phyloP scores from a whole-genome alignment of 257 asterid genomes.

The Solanum acaule region DNA sequence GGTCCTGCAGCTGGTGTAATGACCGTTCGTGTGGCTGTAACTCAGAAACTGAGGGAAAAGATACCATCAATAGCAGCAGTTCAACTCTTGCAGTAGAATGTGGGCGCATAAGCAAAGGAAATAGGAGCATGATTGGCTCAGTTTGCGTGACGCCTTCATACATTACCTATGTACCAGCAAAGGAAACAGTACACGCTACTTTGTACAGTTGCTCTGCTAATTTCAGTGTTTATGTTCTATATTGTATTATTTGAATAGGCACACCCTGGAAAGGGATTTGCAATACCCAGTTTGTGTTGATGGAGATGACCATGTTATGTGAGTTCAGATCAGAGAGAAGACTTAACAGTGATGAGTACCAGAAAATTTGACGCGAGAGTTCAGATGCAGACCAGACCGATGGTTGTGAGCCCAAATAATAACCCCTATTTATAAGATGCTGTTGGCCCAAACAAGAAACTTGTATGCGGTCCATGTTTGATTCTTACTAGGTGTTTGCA shows the following conservation, averaged over 20 bases:
- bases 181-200: background rate
- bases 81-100: slow-evolving; percentile 62
- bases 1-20: slow-evolving; percentile 97
- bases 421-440: background rate
- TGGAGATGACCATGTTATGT: background rate
- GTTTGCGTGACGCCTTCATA: background rate
- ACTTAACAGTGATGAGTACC: background rate
- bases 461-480: background rate
- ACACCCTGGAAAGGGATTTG: background rate
- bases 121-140: background rate
- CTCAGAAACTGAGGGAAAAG: slow-evolving; percentile 90
- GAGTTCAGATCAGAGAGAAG: background rate
- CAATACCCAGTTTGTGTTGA: background rate
- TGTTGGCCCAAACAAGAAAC: background rate
- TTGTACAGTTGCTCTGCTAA: background rate
- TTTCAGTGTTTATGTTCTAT: background rate
- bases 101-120: background rate
- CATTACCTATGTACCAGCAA: background rate
- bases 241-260: background rate
- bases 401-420: background rate
- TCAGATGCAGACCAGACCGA: background rate
- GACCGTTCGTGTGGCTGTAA: slow-evolving; percentile 95
- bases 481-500: background rate
- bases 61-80: slow-evolving; percentile 91
- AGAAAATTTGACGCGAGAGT: background rate